phyloP scores from a whole-genome alignment of 305 asterid species.

The Petunia hybrid region DNA sequence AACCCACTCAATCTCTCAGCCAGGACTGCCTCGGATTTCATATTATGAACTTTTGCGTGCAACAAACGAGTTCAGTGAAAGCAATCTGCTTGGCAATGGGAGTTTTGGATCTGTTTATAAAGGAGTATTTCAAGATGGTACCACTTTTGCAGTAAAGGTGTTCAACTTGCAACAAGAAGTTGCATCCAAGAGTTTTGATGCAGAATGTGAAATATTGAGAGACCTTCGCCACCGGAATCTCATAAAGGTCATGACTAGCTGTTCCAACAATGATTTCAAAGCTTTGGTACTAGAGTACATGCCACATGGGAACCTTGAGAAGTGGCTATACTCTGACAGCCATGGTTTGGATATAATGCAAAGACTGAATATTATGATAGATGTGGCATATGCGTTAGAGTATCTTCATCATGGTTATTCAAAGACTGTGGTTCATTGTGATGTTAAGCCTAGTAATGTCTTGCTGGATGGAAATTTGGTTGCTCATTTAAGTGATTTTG shows the following conservation, averaged over 20 bases:
- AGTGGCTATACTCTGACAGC: slow-evolving; percentile 26
- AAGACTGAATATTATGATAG: slow-evolving; percentile 24
- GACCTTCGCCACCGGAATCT: slow-evolving; percentile 28
- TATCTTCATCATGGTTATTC: slow-evolving; percentile 20
- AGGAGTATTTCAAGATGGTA: not conserved
- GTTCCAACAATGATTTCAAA: slow-evolving; percentile 26
- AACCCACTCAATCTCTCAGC: not conserved
- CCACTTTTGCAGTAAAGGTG: not conserved
- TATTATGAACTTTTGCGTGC: not conserved
- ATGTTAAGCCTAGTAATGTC: slow-evolving; percentile 30
- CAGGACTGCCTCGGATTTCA: not conserved
- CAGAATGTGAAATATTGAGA: slow-evolving; percentile 15
- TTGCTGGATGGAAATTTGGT: slow-evolving; percentile 29
- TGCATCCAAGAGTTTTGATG: not conserved
- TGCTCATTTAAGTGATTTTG: slow-evolving; percentile 27
- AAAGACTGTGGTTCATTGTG: slow-evolving; percentile 13
- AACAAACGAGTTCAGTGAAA: slow-evolving; percentile 1
- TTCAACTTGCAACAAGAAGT: not conserved
- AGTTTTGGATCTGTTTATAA: slow-evolving; percentile 16
- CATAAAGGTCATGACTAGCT: slow-evolving; percentile 24
- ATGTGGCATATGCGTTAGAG: slow-evolving; percentile 20
- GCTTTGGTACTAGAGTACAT: slow-evolving; percentile 21
- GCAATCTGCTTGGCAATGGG: slow-evolving; percentile 2
- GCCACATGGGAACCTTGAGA: slow-evolving; percentile 12
- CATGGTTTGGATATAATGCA: not conserved